A percentile compares a stretch with the other conserved stretches of the same genome.
Conservation (phyloP, 352 stramenopile genomes). For the Pythium dissimile region DNA sequence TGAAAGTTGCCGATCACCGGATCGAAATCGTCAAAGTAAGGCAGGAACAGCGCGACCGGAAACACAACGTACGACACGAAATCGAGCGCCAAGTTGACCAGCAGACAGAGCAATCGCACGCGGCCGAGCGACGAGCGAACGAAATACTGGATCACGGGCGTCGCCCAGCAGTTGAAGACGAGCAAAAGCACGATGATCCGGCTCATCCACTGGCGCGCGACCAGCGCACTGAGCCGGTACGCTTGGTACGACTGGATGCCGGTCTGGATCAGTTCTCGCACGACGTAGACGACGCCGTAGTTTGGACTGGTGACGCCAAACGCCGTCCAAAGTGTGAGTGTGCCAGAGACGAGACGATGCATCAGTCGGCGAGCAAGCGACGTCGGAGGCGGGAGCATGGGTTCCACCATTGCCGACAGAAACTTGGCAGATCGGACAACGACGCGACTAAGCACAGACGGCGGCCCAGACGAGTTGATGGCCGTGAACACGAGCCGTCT, state of each 20-base stretch:
- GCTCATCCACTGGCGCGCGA: conserved; percentile 20
- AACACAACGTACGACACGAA: conserved; percentile 21
- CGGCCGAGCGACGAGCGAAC: background rate
- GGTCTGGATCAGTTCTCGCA: conserved; percentile 19
- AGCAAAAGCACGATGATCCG: conserved; percentile 6
- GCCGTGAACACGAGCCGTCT: background rate
- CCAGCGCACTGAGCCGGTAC: conserved; percentile 16
- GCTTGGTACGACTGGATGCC: conserved; percentile 22
- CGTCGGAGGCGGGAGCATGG: background rate
- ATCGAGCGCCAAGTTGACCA: conserved; percentile 12
- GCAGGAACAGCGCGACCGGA: conserved; percentile 11
- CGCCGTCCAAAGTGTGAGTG: background rate
- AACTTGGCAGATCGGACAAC: no score
- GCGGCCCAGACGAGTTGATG: no score
- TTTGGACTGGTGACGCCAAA: conserved; percentile 11
- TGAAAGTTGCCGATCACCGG: conserved; percentile 9
- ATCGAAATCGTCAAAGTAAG: conserved; percentile 16
- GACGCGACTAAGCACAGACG: no score
- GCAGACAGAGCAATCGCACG: background rate
- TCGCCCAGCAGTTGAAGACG: conserved; percentile 27
- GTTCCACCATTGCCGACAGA: background rate
- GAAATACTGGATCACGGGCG: conserved; percentile 6
- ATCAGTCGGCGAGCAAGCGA: background rate
- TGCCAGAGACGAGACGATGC: background rate
- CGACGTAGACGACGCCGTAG: conserved; percentile 9